Base-by-base conservation (phyloP, 345 rosid genomes). In the Carallia pectinifolia region DNA sequence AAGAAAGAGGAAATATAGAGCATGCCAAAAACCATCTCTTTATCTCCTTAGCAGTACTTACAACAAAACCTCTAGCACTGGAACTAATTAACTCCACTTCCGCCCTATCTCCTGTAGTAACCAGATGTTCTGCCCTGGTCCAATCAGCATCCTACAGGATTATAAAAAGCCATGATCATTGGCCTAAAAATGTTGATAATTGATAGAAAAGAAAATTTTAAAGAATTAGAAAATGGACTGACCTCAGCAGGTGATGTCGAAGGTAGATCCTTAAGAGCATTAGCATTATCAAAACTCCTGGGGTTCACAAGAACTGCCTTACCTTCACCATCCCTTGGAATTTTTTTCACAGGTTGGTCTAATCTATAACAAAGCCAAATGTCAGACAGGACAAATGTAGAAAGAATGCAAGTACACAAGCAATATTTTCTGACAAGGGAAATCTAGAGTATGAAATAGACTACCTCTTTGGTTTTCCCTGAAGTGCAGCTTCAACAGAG, bases 81-180 rank as follows among this genome's bases (percentile, higher is more conserved):
- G 86, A 84, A 79, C 97, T 92, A 77, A 95, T 79, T 67, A 90
- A 79, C 83, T 92, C 97, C 68, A 92, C 97, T 64, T 89, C 90
- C 1, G 58, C 87, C 67, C 86, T 81, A 76, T 77, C 71, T 77
- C 90, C 87, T 6, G 79, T 82, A 77, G 73, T 82, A 69, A 85
- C 72, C 50, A 92, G 81, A 61, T 80, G 78, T 78, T 86, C 96
- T 70, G 85, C 96, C 85, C 76, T 85, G 56, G 68, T 76, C 99
- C 99, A 92, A 69, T 90, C 92, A 71, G 73, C 81, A 74, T 83
- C 96, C 98, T 94, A 67, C 38, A 86, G 65, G 66, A 64, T 68
- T 38, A 74, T 9, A 69, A 58, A 69, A 64, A 29, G 0, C 48
- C 54, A 75, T 68, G 75, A 72, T 48, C 58, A 81, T 63, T 12